phyloP scores from a whole-genome alignment of 768 basidiomycete genomes.

The Tubosaeta sp. region DNA sequence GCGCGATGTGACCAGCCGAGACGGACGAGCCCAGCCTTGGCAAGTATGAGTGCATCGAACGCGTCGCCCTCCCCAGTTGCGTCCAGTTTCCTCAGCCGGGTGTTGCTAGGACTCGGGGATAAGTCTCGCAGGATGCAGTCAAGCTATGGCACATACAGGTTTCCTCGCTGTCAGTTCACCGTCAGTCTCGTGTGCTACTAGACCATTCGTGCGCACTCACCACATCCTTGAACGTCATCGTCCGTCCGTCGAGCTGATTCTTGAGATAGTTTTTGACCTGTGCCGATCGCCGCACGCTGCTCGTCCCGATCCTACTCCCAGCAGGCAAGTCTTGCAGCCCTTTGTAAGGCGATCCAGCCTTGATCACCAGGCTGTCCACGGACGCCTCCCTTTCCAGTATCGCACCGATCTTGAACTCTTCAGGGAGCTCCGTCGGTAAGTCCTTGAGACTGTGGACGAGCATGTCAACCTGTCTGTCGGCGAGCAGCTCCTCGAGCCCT shows the following conservation, averaged over 20 bases:
- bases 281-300: slow-evolving; percentile 88
- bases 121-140: slow-evolving; percentile 3
- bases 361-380: slow-evolving; percentile 84
- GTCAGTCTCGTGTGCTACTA: background rate
- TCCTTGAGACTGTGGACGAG: slow-evolving; percentile 93
- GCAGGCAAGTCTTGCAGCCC: slow-evolving; percentile 77
- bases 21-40: slow-evolving; percentile 87
- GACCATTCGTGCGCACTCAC: slow-evolving; percentile 45
- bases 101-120: slow-evolving; percentile 53
- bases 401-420: slow-evolving; percentile 80
- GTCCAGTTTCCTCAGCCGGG: slow-evolving; percentile 89
- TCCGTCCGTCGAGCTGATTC: slow-evolving; percentile 26
- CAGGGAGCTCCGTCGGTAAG: slow-evolving; percentile 82
- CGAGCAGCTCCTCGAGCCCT: slow-evolving; percentile 85
- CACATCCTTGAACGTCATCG: slow-evolving; percentile 77
- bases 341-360: slow-evolving; percentile 65
- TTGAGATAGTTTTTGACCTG: slow-evolving; percentile 81
- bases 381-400: slow-evolving; percentile 86
- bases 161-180: slow-evolving; percentile 61
- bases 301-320: slow-evolving; percentile 92
- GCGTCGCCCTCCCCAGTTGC: slow-evolving; percentile 57
- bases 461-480: slow-evolving; percentile 74
- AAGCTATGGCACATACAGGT: slow-evolving; percentile 55
- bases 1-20: slow-evolving; percentile 71
- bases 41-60: slow-evolving; percentile 87